Base-by-base conservation (phyloP, 116 monocot genomes). In the Cymodocea nodosa region DNA sequence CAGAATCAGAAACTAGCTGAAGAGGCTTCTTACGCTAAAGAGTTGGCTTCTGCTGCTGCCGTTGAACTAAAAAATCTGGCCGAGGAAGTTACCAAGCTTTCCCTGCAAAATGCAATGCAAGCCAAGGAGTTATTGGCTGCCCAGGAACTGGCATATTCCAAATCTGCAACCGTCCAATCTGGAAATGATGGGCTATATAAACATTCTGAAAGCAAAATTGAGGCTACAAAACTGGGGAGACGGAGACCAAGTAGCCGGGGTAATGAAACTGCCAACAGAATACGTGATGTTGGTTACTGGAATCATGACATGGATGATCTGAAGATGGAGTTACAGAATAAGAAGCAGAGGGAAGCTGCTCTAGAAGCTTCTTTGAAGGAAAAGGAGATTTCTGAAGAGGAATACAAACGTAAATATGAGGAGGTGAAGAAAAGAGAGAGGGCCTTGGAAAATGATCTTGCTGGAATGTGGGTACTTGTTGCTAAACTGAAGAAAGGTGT, bases 381-480 rank as follows among this genome's bases (percentile, higher is more conserved):
- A 74, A 92, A 86, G 50, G 86, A 84, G 53, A 50, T 72, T 51
- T 51, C 80, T 23, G 89, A 98, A 70, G 89, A 89, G 36, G 98
- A 92, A 66, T 82, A 92, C 68, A 85, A 78, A 65, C 72, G 71
- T 56, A 92, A 79, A 74, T 78, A 80, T 60, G 86, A 89, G 24
- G 98, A 92, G 17, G 82, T 84, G 54, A 89, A 82, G 72, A 89
- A 82, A 68, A 80, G 92, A 66, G 98, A 98, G 73, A 16, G 73
- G 14, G 56, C 86, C 50, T 75, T 98, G 35, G 98, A 98, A 73
- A 89, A 92, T 75, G 98, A 98, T 72, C 75, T 98, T 35, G 92
- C 98, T 11, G 82, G 84, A 52, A 98, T 98, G 98, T 98, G 98
- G 98, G 89, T 98, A 37, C 84, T 98, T 68, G 98, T 98, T 53